These are phyloP conservation scores for Scytalidium sp. DNA, from an alignment of 2,329 filamentous ascomycete genomes.

Conservation along the genomic window DNA sequence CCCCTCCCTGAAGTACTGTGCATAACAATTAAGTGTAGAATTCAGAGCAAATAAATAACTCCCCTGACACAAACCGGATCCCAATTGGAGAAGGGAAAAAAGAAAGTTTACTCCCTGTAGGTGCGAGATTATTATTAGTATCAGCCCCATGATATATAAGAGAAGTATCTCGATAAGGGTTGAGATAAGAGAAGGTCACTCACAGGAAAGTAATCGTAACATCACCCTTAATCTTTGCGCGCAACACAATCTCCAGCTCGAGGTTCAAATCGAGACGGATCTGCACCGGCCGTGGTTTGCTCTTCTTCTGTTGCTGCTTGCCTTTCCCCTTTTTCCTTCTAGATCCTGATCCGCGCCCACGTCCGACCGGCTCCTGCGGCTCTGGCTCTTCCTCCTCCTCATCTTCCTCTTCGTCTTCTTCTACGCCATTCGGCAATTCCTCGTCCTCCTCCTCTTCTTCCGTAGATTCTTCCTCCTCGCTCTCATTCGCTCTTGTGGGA, in stretches of 20 bases:
- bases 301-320: constrained; percentile 40
- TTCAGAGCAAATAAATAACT: no score
- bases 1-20: no score
- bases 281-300: constrained; percentile 58
- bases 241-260: constrained; percentile 76
- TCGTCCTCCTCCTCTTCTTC: not conserved
- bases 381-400: constrained; percentile 18
- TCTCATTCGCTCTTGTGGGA: not conserved
- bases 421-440: constrained; percentile 5
- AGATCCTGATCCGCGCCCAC: constrained; percentile 16
- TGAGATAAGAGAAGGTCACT: no score
- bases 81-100: no score
- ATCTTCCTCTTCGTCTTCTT: constrained; percentile 12
- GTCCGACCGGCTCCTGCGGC: not conserved
- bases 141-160: no score
- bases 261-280: constrained; percentile 72
- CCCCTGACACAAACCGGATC: no score
- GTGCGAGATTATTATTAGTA: no score
- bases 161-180: no score
- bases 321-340: constrained; percentile 30
- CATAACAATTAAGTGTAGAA: no score
- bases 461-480: not conserved
- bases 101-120: no score
- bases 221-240: constrained; percentile 79
- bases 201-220: constrained; percentile 55